Evolutionary conservation across 192 early-diverging fungal genomes (phyloP).

Genomic region (Coemansia sp.): DNA sequence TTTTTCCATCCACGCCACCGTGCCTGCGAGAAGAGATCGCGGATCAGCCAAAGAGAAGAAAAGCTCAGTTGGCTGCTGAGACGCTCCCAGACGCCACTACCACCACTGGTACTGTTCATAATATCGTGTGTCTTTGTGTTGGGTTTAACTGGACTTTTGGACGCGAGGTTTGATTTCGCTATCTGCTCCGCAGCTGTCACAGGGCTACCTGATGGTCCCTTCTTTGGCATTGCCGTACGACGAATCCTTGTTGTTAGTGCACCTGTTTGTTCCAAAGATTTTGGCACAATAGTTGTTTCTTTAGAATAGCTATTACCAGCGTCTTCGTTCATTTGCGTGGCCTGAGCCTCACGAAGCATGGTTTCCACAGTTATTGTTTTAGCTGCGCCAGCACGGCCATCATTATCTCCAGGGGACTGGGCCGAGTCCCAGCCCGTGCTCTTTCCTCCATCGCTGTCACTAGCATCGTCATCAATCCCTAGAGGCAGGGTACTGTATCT

Average conservation of each 20-base stretch:
- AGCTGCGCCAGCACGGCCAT: neutral
- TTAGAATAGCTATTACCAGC: neutral
- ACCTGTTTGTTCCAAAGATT: too few species aligned
- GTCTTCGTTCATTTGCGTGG: constrained; percentile 21
- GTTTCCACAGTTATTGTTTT: constrained; percentile 33
- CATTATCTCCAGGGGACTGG: neutral
- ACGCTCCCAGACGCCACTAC: constrained; percentile 19
- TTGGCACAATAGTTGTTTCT: too few species aligned
- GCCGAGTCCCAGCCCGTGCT: neutral
- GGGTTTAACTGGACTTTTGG: neutral
- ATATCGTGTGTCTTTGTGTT: neutral
- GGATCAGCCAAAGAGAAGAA: constrained; percentile 50
- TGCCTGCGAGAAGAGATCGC: constrained; percentile 50
- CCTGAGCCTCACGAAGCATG: constrained; percentile 52
- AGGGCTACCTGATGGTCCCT: neutral
- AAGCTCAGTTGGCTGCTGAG: constrained; percentile 52
- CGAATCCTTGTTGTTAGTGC: neutral
- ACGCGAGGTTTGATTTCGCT: neutral
- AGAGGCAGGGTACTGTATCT: constrained; percentile 46
- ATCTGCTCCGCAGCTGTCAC: neutral
- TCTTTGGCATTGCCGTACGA: neutral
- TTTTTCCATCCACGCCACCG: constrained; percentile 53
- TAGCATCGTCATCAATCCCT: constrained; percentile 28
- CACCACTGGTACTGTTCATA: neutral
- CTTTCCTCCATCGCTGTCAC: neutral